A percentile compares a stretch with the other conserved stretches of the same genome.
These are phyloP conservation scores for Skeletonema marinoi DNA, from an alignment of 108 stramenopile genomes.

Conservation along the genomic window DNA sequence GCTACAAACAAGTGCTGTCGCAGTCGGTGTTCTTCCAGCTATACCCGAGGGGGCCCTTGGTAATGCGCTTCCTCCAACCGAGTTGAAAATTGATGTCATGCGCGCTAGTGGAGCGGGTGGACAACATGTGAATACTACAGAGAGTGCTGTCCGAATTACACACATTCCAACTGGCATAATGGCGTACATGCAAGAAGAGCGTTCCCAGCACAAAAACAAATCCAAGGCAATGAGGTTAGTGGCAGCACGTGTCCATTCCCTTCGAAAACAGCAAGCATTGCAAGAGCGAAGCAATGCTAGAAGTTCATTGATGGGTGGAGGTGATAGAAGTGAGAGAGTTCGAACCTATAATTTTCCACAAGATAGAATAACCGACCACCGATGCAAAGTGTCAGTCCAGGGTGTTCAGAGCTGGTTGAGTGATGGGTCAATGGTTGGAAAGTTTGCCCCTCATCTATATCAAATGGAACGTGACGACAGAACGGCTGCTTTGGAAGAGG, in stretches of 20 bases:
- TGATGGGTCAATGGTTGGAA: conserved; percentile 58
- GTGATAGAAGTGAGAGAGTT: conserved; percentile 95
- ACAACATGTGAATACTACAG: conserved; percentile 96
- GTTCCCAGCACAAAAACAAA: conserved; percentile 96
- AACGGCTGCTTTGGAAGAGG: conserved; percentile 53
- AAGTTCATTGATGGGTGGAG: conserved; percentile 85
- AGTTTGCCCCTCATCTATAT: conserved; percentile 69
- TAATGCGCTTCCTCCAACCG: conserved; percentile 62
- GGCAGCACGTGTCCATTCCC: conserved; percentile 78
- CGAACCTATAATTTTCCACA: conserved; percentile 98
- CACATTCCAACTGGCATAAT: conserved; percentile 97
- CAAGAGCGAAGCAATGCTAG: conserved; percentile 60
- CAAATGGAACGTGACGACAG: conserved; percentile 73
- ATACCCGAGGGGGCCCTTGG: conserved; percentile 53
- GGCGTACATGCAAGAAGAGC: conserved; percentile 96
- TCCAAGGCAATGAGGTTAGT: conserved; percentile 92
- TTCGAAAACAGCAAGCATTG: conserved; percentile 54
- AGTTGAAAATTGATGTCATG: conserved; percentile 89
- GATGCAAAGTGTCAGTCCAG: conserved; percentile 77
- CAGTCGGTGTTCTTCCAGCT: conserved; percentile 92
- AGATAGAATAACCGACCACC: conserved; percentile 97
- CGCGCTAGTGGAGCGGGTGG: conserved; percentile 93
- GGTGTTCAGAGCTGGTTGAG: conserved; percentile 67
- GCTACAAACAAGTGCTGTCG: conserved; percentile 95
- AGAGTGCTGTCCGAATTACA: conserved; percentile 97